These are phyloP conservation scores for Huntiella moniliformis DNA, from an alignment of 2,329 filamentous ascomycete species.

Conservation along the genomic window DNA sequence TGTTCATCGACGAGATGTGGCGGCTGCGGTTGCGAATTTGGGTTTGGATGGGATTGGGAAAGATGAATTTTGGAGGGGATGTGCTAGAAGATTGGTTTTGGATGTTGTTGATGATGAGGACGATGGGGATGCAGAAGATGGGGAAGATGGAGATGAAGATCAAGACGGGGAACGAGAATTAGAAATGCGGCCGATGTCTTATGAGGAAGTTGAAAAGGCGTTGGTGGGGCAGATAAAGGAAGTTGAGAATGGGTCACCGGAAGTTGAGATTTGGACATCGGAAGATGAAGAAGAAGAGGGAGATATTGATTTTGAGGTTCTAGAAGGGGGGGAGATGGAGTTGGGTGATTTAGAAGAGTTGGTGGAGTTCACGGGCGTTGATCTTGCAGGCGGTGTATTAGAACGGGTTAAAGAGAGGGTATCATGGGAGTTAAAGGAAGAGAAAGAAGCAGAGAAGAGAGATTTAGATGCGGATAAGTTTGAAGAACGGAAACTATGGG, in stretches of 20 bases:
- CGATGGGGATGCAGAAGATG: conserved; percentile 7
- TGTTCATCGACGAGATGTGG: conserved; percentile 23
- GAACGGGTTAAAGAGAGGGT: conserved; percentile 19
- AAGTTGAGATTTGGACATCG: too few species aligned
- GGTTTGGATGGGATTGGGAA: conserved; percentile 18
- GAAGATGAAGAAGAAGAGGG: conserved; percentile 15
- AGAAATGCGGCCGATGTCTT: conserved; percentile 60
- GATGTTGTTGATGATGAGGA: conserved; percentile 24
- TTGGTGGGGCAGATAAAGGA: too few species aligned
- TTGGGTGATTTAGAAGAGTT: conserved; percentile 19
- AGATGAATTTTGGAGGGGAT: conserved; percentile 28
- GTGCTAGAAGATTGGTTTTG: conserved; percentile 30
- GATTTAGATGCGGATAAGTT: conserved; percentile 23
- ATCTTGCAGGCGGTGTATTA: conserved; percentile 22
- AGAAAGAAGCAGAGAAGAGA: conserved; percentile 24
- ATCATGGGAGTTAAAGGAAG: conserved; percentile 22
- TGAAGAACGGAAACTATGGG: conserved; percentile 29
- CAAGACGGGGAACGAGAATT: conserved; percentile 50
- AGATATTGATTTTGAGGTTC: background rate
- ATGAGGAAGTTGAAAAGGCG: conserved; percentile 53
- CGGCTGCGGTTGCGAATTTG: conserved; percentile 29
- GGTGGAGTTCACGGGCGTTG: conserved; percentile 22
- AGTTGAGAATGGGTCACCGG: too few species aligned
- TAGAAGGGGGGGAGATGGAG: conserved; percentile 3
- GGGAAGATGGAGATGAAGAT: conserved; percentile 10